Conservation (phyloP, 805 yeast species). For the Spathaspora passalidarum region DNA sequence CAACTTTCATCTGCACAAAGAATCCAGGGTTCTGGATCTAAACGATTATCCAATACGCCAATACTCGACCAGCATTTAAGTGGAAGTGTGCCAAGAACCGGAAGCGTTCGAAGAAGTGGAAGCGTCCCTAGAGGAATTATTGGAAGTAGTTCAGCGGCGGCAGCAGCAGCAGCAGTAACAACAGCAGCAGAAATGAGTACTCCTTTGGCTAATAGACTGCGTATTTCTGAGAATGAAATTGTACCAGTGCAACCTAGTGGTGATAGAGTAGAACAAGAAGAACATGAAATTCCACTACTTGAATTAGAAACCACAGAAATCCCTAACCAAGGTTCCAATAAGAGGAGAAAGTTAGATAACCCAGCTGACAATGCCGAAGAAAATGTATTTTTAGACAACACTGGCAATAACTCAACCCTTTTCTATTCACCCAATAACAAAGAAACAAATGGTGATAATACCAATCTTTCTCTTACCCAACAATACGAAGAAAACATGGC, state of each 20-base stretch:
- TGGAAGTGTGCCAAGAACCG: too few species aligned
- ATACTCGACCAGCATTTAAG: constrained; percentile 30
- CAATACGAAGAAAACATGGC: not conserved
- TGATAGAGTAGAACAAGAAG: not conserved
- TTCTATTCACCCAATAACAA: not conserved
- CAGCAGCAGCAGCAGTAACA: too few species aligned
- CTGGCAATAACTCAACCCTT: constrained; percentile 20
- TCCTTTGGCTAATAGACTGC: constrained; percentile 20
- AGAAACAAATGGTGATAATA: constrained; percentile 8
- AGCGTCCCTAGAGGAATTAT: too few species aligned
- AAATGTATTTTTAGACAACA: constrained; percentile 34
- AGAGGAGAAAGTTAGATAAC: constrained; percentile 1
- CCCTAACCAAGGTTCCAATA: not conserved
- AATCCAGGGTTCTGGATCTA: too few species aligned
- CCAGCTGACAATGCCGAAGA: constrained; percentile 19
- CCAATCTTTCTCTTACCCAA: not conserved
- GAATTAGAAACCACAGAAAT: constrained; percentile 18
- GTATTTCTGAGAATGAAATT: constrained; percentile 24
- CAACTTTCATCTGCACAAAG: not conserved
- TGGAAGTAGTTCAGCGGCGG: too few species aligned
- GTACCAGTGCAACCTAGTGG: not conserved
- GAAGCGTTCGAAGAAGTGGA: too few species aligned
- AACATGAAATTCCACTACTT: constrained; percentile 18
- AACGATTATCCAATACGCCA: constrained; percentile 32
- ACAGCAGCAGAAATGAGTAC: constrained; percentile 25